phyloP scores from a whole-genome alignment of 805 yeast genomes.

The Ogataea kodamae region DNA sequence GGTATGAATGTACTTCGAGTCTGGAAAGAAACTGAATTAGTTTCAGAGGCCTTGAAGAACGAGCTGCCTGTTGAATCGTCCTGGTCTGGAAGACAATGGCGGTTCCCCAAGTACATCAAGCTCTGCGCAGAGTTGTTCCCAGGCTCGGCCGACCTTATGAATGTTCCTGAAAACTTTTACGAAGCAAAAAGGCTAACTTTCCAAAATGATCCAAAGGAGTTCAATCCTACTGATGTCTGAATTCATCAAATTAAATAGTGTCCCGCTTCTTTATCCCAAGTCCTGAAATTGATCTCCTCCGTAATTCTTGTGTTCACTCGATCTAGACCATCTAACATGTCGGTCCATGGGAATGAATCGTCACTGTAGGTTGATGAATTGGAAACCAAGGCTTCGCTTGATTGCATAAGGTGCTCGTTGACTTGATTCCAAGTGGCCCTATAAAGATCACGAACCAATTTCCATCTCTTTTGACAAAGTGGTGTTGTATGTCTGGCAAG shows the following conservation, averaged over 20 bases:
- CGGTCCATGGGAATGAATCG: conserved; percentile 18
- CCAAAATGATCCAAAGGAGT: conserved; percentile 2
- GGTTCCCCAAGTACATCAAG: conserved; percentile 8
- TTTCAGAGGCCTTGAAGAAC: conserved; percentile 19
- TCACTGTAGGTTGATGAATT: conserved; percentile 5
- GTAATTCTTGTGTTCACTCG: conserved; percentile 18
- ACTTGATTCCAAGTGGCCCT: conserved; percentile 24
- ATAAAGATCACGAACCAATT: conserved; percentile 22
- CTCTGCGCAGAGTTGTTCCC: conserved; percentile 8
- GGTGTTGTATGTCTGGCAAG: conserved; percentile 27
- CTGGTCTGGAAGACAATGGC: conserved; percentile 8
- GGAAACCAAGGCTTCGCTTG: background rate
- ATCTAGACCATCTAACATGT: conserved; percentile 16
- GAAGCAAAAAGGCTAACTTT: conserved; percentile 4
- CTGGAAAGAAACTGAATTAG: conserved; percentile 40
- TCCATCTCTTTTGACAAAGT: conserved; percentile 29
- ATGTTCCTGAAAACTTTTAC: conserved; percentile 1
- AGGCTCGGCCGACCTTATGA: conserved; percentile 2
- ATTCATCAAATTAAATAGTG: conserved; percentile 8
- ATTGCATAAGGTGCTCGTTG: conserved; percentile 1
- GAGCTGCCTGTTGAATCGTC: conserved; percentile 7
- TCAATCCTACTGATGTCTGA: conserved; percentile 1
- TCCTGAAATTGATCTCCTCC: conserved; percentile 19
- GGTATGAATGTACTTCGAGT: conserved; percentile 44
- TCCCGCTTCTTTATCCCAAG: conserved; percentile 25